A percentile compares a stretch with the other conserved stretches of the same genome.
These are phyloP conservation scores for Oryza officinalis DNA, from an alignment of 176 grass and related monocot genomes.

Conservation along the genomic window DNA sequence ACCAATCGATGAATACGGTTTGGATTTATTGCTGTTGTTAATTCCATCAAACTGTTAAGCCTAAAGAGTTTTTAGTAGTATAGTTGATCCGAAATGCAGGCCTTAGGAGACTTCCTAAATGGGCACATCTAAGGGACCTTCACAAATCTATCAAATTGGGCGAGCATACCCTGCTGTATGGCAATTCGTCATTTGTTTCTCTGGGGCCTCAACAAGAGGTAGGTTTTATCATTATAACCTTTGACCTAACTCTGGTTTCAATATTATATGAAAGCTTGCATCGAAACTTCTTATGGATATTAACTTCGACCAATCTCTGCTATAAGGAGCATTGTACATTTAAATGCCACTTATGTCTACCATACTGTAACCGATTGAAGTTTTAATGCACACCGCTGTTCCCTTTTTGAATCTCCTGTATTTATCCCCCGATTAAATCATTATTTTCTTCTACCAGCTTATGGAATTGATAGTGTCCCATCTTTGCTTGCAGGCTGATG, in stretches of 20 bases:
- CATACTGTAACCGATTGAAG: neutral
- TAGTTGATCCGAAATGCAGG: constrained; percentile 55
- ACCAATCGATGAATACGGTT: constrained; percentile 98
- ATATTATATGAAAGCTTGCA: neutral
- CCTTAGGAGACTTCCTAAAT: constrained; percentile 82
- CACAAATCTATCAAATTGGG: constrained; percentile 91
- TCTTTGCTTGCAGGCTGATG: constrained; percentile 63
- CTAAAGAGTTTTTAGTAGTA: neutral
- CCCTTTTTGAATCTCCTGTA: neutral
- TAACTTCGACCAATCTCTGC: neutral
- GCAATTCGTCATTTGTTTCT: constrained; percentile 53
- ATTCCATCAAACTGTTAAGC: constrained; percentile 17
- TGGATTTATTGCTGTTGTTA: constrained; percentile 3
- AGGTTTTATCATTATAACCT: constrained; percentile 28
- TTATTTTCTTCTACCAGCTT: constrained; percentile 5
- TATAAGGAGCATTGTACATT: constrained; percentile 6
- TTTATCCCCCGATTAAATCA: neutral
- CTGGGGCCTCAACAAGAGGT: constrained; percentile 83
- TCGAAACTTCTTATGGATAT: neutral
- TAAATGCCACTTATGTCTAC: neutral
- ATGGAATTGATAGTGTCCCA: neutral
- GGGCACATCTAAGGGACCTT: constrained; percentile 93
- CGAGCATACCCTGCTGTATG: constrained; percentile 75
- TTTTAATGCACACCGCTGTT: neutral
- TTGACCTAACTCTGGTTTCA: neutral